These are phyloP conservation scores for Arxiozyma heterogenica DNA, from an alignment of 1,139 yeast genomes.

Conservation along the genomic window DNA sequence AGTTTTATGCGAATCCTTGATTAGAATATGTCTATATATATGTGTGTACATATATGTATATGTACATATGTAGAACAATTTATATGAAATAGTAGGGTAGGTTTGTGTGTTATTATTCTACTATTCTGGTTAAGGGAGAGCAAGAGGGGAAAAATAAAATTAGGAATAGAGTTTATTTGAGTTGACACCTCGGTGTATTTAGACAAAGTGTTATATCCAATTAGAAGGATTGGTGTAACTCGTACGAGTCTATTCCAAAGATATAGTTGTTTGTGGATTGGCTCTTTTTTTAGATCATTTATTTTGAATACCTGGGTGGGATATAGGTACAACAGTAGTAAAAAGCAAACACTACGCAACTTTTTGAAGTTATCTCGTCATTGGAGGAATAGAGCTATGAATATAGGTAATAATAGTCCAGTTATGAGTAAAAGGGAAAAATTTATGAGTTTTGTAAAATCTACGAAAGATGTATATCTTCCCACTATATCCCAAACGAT, in stretches of 20 bases:
- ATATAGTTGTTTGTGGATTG: not conserved
- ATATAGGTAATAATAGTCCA: not conserved
- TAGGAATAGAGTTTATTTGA: not conserved
- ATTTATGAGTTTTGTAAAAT: conserved; percentile 40
- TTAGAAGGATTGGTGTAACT: not conserved
- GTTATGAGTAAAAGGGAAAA: conserved; percentile 26
- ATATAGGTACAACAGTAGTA: not conserved
- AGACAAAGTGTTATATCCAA: not conserved
- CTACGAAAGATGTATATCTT: conserved; percentile 50
- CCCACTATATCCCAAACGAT: conserved; percentile 45
- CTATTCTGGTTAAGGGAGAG: not conserved
- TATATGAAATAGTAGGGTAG: not conserved
- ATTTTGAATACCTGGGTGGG: not conserved
- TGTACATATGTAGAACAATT: too few relatives aligned
- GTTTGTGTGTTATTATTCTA: not conserved
- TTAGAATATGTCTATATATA: too few relatives aligned
- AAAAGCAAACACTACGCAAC: not conserved
- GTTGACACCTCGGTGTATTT: not conserved
- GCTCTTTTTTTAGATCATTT: not conserved
- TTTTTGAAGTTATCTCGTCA: not conserved
- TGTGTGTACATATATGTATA: too few relatives aligned
- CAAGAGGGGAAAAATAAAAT: too few relatives aligned
- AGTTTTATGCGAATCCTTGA: too few relatives aligned
- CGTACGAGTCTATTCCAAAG: not conserved
- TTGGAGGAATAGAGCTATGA: not conserved